phyloP scores from a whole-genome alignment of 768 basidiomycete genomes.

The Rhodotorula paludigena region DNA sequence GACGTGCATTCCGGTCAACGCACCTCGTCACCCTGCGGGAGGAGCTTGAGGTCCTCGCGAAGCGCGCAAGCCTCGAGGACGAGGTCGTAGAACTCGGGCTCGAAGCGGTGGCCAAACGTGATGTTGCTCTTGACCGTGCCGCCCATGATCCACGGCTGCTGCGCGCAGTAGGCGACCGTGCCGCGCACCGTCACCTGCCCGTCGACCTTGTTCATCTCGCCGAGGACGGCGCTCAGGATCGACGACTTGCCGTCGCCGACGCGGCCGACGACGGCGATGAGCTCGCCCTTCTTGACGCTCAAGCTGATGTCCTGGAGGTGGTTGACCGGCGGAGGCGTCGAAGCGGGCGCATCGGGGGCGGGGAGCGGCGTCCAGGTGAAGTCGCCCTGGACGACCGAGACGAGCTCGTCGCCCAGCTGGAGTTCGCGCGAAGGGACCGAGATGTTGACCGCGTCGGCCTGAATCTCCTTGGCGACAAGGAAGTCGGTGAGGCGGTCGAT shows the following conservation, averaged over 20 bases:
- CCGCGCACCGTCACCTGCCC: conserved; percentile 61
- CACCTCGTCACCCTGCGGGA: conserved; percentile 68
- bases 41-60: conserved; percentile 67
- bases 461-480: conserved; percentile 71
- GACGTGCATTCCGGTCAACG: not conserved
- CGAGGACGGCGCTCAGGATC: conserved; percentile 27
- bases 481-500: conserved; percentile 51
- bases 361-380: conserved; percentile 70
- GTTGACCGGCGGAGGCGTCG: conserved; percentile 49
- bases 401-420: conserved; percentile 57
- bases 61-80: conserved; percentile 89
- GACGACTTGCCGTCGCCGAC: conserved; percentile 76
- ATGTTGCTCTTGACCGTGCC: conserved; percentile 87
- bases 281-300: conserved; percentile 62
- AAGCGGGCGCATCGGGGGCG: conserved; percentile 24
- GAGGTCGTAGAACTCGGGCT: conserved; percentile 72
- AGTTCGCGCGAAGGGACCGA: conserved; percentile 56
- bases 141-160: conserved; percentile 60
- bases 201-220: conserved; percentile 54
- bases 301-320: conserved; percentile 74
- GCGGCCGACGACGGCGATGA: conserved; percentile 77
- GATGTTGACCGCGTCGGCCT: conserved; percentile 65
- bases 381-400: conserved; percentile 68
- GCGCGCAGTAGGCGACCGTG: conserved; percentile 42
- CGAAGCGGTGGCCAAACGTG: conserved; percentile 80